phyloP scores from a whole-genome alignment of 2,329 filamentous ascomycete species.

The Aspergillus cejpii region DNA sequence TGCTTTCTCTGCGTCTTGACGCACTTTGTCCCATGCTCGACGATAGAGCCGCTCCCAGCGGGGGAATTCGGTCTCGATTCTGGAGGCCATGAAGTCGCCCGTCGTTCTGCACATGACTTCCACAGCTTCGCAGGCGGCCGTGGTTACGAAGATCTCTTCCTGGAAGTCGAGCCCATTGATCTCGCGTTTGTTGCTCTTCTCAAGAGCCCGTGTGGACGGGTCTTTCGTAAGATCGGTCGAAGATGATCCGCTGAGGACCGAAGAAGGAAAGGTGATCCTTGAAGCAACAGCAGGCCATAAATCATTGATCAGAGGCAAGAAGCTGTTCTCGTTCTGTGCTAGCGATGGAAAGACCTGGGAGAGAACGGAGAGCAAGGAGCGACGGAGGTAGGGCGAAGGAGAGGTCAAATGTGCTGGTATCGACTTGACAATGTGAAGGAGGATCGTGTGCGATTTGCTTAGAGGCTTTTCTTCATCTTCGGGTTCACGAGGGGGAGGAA shows the following conservation, averaged over 20 bases:
- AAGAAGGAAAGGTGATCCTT: constrained; percentile 32
- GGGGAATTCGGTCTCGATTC: constrained; percentile 64
- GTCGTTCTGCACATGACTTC: constrained; percentile 62
- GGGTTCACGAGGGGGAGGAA: constrained; percentile 41
- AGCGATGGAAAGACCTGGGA: constrained; percentile 65
- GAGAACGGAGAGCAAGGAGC: constrained; percentile 70
- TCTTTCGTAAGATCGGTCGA: constrained; percentile 18
- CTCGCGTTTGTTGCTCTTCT: constrained; percentile 50
- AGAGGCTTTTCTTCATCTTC: constrained; percentile 54
- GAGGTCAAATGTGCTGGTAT: constrained; percentile 89
- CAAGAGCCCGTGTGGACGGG: constrained; percentile 39
- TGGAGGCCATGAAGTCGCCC: constrained; percentile 70
- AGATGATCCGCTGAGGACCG: constrained; percentile 53
- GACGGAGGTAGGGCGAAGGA: constrained; percentile 69
- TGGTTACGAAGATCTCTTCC: constrained; percentile 49
- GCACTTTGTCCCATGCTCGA: constrained; percentile 34
- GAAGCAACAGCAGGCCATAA: constrained; percentile 72
- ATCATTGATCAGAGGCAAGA: constrained; percentile 81
- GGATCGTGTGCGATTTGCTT: constrained; percentile 71
- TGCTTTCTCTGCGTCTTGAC: constrained; percentile 31
- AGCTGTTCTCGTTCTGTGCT: constrained; percentile 68
- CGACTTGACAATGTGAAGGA: constrained; percentile 72
- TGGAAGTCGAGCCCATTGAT: constrained; percentile 23
- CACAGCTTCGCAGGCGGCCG: constrained; percentile 64
- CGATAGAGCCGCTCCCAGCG: constrained; percentile 40